Percentiles rank a stretch among this genome's conserved stretches.
phyloP scores from a whole-genome alignment of 2,329 filamentous ascomycete genomes.

The Colletotrichum sp. region DNA sequence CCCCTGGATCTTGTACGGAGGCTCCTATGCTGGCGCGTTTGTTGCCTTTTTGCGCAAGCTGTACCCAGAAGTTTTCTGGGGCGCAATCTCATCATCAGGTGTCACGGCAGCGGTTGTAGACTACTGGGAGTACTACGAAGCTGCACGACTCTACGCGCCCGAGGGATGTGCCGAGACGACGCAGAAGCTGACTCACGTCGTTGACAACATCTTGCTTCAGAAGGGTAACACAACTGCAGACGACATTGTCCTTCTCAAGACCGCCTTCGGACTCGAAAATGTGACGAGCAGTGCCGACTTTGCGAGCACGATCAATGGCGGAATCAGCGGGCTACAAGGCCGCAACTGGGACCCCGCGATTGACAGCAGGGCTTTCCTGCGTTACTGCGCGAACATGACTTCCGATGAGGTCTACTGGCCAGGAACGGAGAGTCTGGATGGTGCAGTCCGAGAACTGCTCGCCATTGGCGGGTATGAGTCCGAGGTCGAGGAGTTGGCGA shows the following conservation, averaged over 20 bases:
- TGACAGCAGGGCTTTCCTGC: constrained; percentile 45
- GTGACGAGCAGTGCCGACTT: constrained; percentile 52
- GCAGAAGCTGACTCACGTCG: constrained; percentile 58
- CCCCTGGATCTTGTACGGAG: constrained; percentile 81
- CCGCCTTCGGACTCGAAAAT: constrained; percentile 51
- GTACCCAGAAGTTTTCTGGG: constrained; percentile 82
- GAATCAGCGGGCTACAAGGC: constrained; percentile 49
- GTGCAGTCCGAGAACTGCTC: constrained; percentile 45
- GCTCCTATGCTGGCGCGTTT: constrained; percentile 83
- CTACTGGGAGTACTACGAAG: constrained; percentile 70
- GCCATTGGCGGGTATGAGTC: constrained; percentile 35
- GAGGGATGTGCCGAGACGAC: constrained; percentile 68
- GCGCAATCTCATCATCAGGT: constrained; percentile 79
- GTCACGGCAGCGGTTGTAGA: constrained; percentile 80
- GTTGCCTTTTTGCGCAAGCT: constrained; percentile 76
- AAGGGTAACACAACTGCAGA: constrained; percentile 22
- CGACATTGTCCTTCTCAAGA: constrained; percentile 41
- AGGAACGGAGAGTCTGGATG: constrained; percentile 39
- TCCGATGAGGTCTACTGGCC: constrained; percentile 46
- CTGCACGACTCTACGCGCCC: constrained; percentile 53
- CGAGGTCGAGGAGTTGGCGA: constrained; percentile 37
- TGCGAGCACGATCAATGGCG: constrained; percentile 44
- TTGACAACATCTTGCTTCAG: constrained; percentile 56
- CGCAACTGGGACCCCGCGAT: constrained; percentile 59
- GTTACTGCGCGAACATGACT: constrained; percentile 55